Percentiles rank a stretch among this genome's conserved stretches.
Evolutionary conservation across 2,329 filamentous ascomycete species (phyloP).

Genomic region (Alternaria triticimaculans): DNA sequence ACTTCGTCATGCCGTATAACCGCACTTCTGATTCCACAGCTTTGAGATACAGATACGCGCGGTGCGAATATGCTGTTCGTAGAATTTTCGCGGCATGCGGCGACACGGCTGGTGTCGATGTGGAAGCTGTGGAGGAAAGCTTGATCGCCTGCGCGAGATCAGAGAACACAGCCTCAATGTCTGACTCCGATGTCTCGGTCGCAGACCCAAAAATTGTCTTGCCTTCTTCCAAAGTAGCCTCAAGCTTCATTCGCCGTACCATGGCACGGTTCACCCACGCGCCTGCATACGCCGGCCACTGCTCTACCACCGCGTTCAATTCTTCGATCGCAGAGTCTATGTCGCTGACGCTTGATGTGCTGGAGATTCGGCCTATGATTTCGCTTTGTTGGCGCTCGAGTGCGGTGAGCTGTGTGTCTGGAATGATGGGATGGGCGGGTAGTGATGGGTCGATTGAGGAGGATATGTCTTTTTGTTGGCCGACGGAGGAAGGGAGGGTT

Average conservation of each 20-base stretch:
- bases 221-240: conserved; percentile 15
- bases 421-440: conserved; percentile 51
- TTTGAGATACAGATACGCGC: conserved; percentile 57
- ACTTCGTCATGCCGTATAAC: conserved; percentile 42
- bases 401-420: conserved; percentile 41
- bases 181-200: neutral
- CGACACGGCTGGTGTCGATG: conserved; percentile 60
- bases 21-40: conserved; percentile 47
- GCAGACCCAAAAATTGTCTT: conserved; percentile 25
- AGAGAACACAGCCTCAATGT: conserved; percentile 33
- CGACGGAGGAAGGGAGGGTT: conserved; percentile 55
- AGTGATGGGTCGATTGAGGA: conserved; percentile 54
- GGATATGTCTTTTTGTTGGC: conserved; percentile 54
- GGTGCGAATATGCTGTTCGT: conserved; percentile 74
- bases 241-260: conserved; percentile 64
- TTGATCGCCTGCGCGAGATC: conserved; percentile 60
- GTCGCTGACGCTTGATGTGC: conserved; percentile 11
- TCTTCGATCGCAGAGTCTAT: conserved; percentile 36
- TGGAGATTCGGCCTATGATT: conserved; percentile 50
- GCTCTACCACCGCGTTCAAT: conserved; percentile 63
- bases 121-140: conserved; percentile 55
- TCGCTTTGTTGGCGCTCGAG: conserved; percentile 53
- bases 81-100: conserved; percentile 70
- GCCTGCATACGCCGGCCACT: conserved; percentile 71
- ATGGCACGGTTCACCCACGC: conserved; percentile 79